Base-by-base conservation (phyloP, 306 rosid species). In the Psophocarpus tetragonolobus region DNA sequence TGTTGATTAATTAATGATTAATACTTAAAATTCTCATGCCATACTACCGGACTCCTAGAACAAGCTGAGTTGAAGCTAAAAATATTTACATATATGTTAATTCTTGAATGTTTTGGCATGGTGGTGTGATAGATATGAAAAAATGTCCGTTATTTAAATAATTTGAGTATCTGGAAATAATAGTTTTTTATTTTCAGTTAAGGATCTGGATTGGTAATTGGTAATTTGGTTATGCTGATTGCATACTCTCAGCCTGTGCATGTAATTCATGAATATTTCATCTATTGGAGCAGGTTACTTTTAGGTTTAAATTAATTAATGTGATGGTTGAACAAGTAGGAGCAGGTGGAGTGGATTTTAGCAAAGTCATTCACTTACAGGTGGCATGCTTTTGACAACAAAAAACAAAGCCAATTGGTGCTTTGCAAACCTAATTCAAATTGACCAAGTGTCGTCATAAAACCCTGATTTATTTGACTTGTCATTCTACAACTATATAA, bases 251-350 rank as follows among this genome's bases (percentile, higher is more conserved):
- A 17, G n/a, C 58, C 20, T 29, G 6, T 68, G 39, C 12, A 33
- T 54, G 11, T 4, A 48, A 36, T 63, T 44, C 26, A 44, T 12
- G 15, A 32, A 8, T 30, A 51, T 21, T 66, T 82, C 60, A 0
- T 14, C 4, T 72, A 47, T 44, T 73, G 86, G 86, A 83, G 86
- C 35, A 77, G 82, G 71, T 21, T 42, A 47, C 38, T 18, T 60
- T 35, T 57, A 24, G 20, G 27, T 48, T 68, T 18, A 11, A 74
- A 30, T 2, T 30, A 48, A 41, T 36, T 66, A 4, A 47, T n/a
- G 10, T 3, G 17, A 26, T 62, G 21, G 65, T 76, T 76, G 79
- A 64, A 71, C 82, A 77, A 82, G 82, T 82, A 65, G 33, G 71
- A 82, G 53, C 41, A 71, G 85, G 71, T 82, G 21, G 3, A 26